Evolutionary conservation across 2,329 filamentous ascomycete species (phyloP).

Genomic region (Aspergillus texensis): DNA sequence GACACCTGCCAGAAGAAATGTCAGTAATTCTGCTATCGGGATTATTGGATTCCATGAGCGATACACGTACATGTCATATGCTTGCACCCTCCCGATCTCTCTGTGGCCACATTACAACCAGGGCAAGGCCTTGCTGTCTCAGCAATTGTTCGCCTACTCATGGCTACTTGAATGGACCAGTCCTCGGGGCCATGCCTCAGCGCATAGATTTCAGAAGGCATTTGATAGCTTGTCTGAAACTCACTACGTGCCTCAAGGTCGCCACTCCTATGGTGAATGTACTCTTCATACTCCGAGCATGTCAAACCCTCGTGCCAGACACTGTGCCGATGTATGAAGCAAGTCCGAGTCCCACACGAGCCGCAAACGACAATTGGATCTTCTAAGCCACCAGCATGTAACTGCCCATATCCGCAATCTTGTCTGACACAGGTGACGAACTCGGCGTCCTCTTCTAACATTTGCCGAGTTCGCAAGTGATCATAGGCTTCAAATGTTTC

Average conservation of each 20-base stretch:
- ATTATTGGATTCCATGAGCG: too few species aligned
- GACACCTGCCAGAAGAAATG: conserved; percentile 10
- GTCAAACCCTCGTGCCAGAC: conserved; percentile 23
- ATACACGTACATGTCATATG: conserved; percentile 21
- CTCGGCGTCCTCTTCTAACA: conserved; percentile 20
- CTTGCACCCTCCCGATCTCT: conserved; percentile 19
- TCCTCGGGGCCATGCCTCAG: conserved; percentile 1
- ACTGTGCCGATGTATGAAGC: conserved; percentile 18
- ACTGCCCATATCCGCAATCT: conserved; percentile 21
- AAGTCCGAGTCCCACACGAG: conserved; percentile 20
- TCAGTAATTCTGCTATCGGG: conserved; percentile 4
- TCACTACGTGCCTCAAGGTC: not conserved
- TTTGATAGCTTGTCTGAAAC: not conserved
- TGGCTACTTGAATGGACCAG: conserved; percentile 8
- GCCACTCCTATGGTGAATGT: not conserved
- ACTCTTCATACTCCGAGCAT: conserved; percentile 20
- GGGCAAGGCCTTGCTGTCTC: conserved; percentile 16
- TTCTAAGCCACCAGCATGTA: conserved; percentile 20
- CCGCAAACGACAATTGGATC: conserved; percentile 21
- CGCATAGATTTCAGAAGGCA: not conserved
- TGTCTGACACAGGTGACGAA: conserved; percentile 19
- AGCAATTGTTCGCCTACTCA: conserved; percentile 11
- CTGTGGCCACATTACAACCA: conserved; percentile 15
- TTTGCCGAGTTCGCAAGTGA: conserved; percentile 14
- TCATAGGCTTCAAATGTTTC: conserved; percentile 20